phyloP scores from a whole-genome alignment of 2,329 filamentous ascomycete species.

The Orbilia ellipsospora region DNA sequence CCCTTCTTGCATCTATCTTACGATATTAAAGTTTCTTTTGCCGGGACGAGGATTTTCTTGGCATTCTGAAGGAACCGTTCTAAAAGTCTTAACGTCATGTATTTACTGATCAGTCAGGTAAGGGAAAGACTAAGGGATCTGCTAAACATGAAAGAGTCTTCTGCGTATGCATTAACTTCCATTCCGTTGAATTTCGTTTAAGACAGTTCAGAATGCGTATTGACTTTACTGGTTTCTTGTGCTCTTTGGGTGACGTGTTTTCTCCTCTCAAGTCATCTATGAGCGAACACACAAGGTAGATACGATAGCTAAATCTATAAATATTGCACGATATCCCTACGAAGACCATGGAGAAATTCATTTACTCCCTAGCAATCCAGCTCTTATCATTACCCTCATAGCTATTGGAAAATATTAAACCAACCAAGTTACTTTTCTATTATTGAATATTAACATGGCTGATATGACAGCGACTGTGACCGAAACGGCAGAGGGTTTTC shows the following conservation, averaged over 20 bases:
- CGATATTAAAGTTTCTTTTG: too few species aligned
- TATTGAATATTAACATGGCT: neutral
- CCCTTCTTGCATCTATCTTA: too few species aligned
- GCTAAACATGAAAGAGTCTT: neutral
- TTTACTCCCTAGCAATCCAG: neutral
- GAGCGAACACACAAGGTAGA: neutral
- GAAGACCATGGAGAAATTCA: neutral
- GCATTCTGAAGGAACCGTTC: neutral
- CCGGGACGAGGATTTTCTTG: neutral
- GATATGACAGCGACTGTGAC: conserved; percentile 68
- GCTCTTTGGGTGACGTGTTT: neutral
- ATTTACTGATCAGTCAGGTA: neutral
- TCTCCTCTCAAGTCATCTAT: neutral
- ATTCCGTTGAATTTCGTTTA: neutral
- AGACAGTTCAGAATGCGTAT: neutral
- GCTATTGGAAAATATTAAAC: too few species aligned
- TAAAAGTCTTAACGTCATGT: neutral
- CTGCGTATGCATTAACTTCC: neutral
- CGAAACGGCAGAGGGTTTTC: conserved; percentile 74
- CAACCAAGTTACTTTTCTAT: too few species aligned
- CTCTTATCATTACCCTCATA: too few species aligned
- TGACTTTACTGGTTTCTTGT: neutral
- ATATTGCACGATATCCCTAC: neutral
- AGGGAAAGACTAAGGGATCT: neutral
- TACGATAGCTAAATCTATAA: neutral